Base-by-base conservation (phyloP, 2,329 filamentous ascomycete species). In the Fusarium napiforme region DNA sequence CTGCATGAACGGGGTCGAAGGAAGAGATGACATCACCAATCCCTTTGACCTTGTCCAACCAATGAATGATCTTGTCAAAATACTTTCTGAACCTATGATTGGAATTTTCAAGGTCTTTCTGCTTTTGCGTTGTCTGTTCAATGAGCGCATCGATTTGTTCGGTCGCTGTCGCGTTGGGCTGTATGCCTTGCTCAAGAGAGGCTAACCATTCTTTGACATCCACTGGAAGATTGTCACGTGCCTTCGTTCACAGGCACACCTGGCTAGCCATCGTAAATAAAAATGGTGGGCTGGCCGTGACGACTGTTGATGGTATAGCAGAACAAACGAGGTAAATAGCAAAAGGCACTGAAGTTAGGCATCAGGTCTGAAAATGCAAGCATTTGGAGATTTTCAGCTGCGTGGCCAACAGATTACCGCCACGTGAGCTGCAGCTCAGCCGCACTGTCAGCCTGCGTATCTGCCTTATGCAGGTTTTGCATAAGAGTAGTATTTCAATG, bases 141-240 rank as follows among this genome's bases (percentile, higher is more conserved):
- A 49, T 12, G 46, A 49, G 21, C 3, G 15, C 10, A 6, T 49
- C 21, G 5, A 49, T 49, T 7, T n/a, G 28, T 32, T 49, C 21
- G 15, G 28, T 9, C 28, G 2, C 15, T 0, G 46, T 23, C 15
- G 21, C 10, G 15, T 2, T 18, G 28, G 15, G 5, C 21, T 23
- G 46, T 5, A 7, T 32, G 10, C 21, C 10, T 23, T 23, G 15
- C 5, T 49, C 28, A 0, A 49, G 28, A 0, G 46, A 32, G 15
- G 7, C 10, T 32, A 49, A 7, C 28, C 46, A 49, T 0, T 18
- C 46, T 18, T 32, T 18, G 0, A 32, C 46, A 3, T 32, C 28
- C 9, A 0, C 4, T 9, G 46, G 28, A 0, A 32, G 18, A 12
- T 18, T 32, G 1, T 49, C 21, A 18, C 28, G 15, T 0, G 46